Conservation (phyloP, 179 eudicot species). For the Silene noctiflora region DNA sequence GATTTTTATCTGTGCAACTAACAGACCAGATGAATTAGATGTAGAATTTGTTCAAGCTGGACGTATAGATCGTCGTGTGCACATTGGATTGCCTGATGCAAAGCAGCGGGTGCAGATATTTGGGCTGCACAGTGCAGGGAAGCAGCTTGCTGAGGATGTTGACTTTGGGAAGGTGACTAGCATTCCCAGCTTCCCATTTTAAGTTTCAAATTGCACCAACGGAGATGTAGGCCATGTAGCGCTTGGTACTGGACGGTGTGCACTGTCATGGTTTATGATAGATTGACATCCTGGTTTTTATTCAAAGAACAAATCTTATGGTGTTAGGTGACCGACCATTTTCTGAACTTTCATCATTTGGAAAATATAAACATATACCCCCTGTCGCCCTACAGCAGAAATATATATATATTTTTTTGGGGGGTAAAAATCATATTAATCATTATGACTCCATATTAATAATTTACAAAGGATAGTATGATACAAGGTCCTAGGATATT, state of each 20-base stretch:
- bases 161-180: conserved; percentile 64
- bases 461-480: no score
- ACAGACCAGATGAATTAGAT: conserved; percentile 90
- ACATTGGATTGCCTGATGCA: conserved; percentile 89
- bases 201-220: background rate
- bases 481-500: no score
- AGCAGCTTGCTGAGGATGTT: conserved; percentile 80
- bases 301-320: no score
- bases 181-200: background rate
- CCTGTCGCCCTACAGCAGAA: no score
- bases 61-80: conserved; percentile 85
- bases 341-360: no score
- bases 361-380: no score
- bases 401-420: no score
- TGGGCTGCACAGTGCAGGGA: conserved; percentile 81
- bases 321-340: no score
- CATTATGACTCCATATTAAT: no score
- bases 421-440: no score
- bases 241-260: background rate
- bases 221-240: background rate
- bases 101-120: conserved; percentile 85
- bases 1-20: conserved; percentile 92
- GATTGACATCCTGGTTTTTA: background rate
- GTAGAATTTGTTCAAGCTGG: conserved; percentile 77
- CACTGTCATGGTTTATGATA: background rate